Conservation (phyloP, 2,329 filamentous ascomycete species). For the Calonectria naviculata region DNA sequence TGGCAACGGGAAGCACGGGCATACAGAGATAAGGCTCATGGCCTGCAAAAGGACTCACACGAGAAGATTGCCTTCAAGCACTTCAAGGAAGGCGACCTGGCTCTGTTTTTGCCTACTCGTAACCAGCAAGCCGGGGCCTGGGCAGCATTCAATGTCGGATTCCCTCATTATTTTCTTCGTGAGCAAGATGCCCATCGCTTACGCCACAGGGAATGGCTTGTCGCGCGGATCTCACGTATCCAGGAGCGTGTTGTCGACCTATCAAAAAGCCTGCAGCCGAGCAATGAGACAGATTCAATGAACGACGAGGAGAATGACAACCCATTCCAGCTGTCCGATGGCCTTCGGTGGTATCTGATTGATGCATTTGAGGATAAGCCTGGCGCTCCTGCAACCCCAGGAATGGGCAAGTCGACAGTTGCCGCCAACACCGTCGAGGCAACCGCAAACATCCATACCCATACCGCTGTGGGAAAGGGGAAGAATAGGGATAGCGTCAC, state of each 20-base stretch:
- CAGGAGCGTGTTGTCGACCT: conserved; percentile 95
- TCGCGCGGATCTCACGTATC: conserved; percentile 90
- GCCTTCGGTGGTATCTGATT: conserved; percentile 94
- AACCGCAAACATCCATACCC: conserved; percentile 75
- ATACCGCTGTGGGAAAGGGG: conserved; percentile 57
- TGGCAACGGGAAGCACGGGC: conserved; percentile 89
- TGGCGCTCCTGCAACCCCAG: conserved; percentile 90
- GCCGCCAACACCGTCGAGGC: conserved; percentile 89
- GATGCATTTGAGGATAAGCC: conserved; percentile 95
- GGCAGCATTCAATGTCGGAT: conserved; percentile 98
- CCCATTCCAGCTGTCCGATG: conserved; percentile 95
- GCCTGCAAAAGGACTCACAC: conserved; percentile 84
- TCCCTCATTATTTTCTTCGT: conserved; percentile 95
- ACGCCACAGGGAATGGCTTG: conserved; percentile 90
- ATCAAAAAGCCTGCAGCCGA: conserved; percentile 76
- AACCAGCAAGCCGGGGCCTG: conserved; percentile 96
- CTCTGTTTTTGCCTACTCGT: conserved; percentile 91
- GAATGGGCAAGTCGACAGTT: conserved; percentile 91
- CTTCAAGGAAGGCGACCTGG: conserved; percentile 97
- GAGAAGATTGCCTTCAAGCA: conserved; percentile 96
- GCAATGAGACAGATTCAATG: conserved; percentile 60
- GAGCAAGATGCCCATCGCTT: conserved; percentile 92
- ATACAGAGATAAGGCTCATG: conserved; percentile 88
- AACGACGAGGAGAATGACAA: conserved; percentile 88
- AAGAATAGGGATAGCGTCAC: conserved; percentile 58